Conservation (phyloP, 1,284 basidiomycete species). For the Trichosporon sp. region DNA sequence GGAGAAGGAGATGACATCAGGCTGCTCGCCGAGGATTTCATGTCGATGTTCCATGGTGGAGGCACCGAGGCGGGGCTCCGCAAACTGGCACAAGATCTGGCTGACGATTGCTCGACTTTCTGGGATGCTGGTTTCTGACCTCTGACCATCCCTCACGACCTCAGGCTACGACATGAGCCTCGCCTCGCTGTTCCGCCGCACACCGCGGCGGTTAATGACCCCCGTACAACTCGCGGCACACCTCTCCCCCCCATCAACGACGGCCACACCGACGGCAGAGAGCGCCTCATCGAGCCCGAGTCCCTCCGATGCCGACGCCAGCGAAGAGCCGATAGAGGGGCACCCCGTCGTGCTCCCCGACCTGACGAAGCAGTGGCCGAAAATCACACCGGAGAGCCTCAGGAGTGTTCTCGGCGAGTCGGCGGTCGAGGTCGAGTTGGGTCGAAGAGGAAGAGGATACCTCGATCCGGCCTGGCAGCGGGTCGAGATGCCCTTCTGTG, state of each 20-base stretch:
- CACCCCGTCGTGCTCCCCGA: conserved; percentile 28
- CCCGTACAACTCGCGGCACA: background rate
- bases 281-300: background rate
- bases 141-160: background rate
- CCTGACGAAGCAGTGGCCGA: conserved; percentile 28
- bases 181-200: background rate
- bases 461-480: conserved; percentile 36
- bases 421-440: conserved; percentile 42
- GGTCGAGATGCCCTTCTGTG: conserved; percentile 35
- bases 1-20: background rate
- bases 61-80: background rate
- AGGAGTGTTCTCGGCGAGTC: conserved; percentile 25
- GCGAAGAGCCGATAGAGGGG: conserved; percentile 1
- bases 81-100: background rate
- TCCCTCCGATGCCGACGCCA: background rate
- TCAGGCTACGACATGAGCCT: background rate
- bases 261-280: background rate
- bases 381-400: conserved; percentile 28
- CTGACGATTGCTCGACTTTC: background rate
- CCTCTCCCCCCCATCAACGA: background rate
- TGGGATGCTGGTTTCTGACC: background rate
- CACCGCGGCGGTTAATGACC: background rate
- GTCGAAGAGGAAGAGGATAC: conserved; percentile 37
- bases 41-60: background rate
- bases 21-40: background rate